phyloP scores from a whole-genome alignment of 306 rosid genomes.

The Quercus agrifolia region DNA sequence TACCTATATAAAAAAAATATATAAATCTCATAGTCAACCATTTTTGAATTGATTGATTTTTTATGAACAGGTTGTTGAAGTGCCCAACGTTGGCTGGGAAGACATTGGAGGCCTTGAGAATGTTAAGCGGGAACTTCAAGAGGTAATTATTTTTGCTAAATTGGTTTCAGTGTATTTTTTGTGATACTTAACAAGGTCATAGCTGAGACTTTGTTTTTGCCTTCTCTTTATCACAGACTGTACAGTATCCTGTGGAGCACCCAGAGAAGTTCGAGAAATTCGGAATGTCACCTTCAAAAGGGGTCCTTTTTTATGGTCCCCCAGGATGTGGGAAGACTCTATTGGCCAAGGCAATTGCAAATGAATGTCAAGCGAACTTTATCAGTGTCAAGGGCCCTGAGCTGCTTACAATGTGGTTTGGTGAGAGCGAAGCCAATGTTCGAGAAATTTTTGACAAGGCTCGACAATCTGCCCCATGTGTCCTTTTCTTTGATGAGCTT shows the following conservation, averaged over 20 bases:
- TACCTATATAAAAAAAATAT: background rate
- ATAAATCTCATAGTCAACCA: background rate
- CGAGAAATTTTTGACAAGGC: conserved; percentile 62
- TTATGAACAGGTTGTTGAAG: conserved; percentile 48
- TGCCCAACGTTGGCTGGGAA: conserved; percentile 58
- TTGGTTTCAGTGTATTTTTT: background rate
- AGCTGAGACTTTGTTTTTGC: conserved; percentile 3
- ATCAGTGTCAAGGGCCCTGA: conserved; percentile 57
- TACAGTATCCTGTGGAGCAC: conserved; percentile 65
- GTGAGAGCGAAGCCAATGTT: conserved; percentile 69
- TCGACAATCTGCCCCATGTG: conserved; percentile 54
- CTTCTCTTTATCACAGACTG: conserved; percentile 36
- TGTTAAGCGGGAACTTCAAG: conserved; percentile 60
- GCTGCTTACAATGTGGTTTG: conserved; percentile 63
- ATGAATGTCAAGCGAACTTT: conserved; percentile 63
- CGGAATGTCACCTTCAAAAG: conserved; percentile 64
- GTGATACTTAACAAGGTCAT: background rate
- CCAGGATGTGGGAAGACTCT: conserved; percentile 65
- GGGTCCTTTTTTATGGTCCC: conserved; percentile 61
- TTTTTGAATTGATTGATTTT: conserved; percentile 4
- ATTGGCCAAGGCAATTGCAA: conserved; percentile 62
- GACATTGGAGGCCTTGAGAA: conserved; percentile 65
- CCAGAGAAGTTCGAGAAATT: conserved; percentile 59
- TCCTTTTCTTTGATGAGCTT: conserved; percentile 65
- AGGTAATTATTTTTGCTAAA: conserved; percentile 24